These are phyloP conservation scores for Alternaria postmessia DNA, from an alignment of 2,329 filamentous ascomycete species.

Conservation along the genomic window DNA sequence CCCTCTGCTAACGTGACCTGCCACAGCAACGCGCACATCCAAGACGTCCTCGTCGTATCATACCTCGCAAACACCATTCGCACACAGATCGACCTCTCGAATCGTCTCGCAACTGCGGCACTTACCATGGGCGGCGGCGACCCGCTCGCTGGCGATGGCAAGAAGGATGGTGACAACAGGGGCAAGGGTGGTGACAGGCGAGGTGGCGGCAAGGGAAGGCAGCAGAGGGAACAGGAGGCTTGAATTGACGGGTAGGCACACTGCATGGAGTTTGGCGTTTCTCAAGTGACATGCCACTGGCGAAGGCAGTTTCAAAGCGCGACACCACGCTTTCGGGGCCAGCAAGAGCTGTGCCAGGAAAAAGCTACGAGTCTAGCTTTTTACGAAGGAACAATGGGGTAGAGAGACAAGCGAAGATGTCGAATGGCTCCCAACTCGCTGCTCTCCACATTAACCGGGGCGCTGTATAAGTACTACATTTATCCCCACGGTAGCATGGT, in stretches of 20 bases:
- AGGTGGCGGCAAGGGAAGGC: slow-evolving; percentile 44
- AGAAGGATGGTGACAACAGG: slow-evolving; percentile 45
- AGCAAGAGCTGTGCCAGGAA: too few species aligned
- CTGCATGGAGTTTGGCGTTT: slow-evolving; percentile 33
- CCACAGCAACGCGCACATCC: slow-evolving; percentile 92
- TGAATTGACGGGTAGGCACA: slow-evolving; percentile 32
- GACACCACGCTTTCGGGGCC: too few species aligned
- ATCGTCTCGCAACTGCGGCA: slow-evolving; percentile 78
- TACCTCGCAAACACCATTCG: slow-evolving; percentile 99
- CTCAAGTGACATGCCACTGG: slow-evolving; percentile 17
- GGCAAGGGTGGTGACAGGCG: slow-evolving; percentile 42
- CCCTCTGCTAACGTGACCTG: slow-evolving; percentile 36
- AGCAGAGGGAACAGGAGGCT: slow-evolving; percentile 45
- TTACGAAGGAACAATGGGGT: too few species aligned
- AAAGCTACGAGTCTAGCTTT: too few species aligned
- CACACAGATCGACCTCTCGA: slow-evolving; percentile 97
- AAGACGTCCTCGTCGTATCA: slow-evolving; percentile 97
- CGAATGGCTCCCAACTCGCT: too few species aligned
- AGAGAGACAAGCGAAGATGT: too few species aligned
- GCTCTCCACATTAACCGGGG: too few species aligned
- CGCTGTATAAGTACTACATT: too few species aligned
- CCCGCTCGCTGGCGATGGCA: slow-evolving; percentile 45
- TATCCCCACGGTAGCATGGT: too few species aligned
- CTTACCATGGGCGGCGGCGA: slow-evolving; percentile 58
- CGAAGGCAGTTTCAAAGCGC: neutral